Base-by-base conservation (phyloP, 345 rosid species). In the Hibiscus tridactylites region DNA sequence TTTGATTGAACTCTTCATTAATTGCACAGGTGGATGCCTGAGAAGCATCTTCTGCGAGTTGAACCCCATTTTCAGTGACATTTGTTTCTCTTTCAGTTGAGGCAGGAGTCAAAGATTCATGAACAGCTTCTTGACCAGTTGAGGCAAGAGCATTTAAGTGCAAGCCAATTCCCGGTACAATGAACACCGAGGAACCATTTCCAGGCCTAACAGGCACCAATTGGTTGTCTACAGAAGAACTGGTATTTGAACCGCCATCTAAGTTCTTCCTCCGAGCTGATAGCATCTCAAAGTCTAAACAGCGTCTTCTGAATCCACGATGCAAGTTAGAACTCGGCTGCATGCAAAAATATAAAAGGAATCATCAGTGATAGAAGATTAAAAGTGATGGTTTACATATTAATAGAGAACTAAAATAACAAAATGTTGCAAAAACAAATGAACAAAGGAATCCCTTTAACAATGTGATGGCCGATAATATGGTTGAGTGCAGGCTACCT, bases 161-260 rank as follows among this genome's bases (percentile, higher is more conserved):
- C 85, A 95, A 86, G 69, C 99, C 99, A 52, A 94, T 92, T 81
- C 93, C 90, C 46, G 99, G 97, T 64, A 95, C 76, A 73, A 84
- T 81, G 78, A 86, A 67, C 67, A 78, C 71, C 1, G 87, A 79
- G 73, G 92, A 85, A 76, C 81, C 83, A 72, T 67, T 70, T 70
- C 84, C 70, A 39, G 79, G 75, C 78, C 85, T 86, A 65, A 71
- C 31, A 70, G 79, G 81, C 42, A 80, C 75, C 75, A 85, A 66
- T 68, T 83, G 86, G 56, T 63, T 75, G 66, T 78, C 79, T 60
- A 72, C 69, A 39, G 81, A 75, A 71, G 80, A 76, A 76, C 63
- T 76, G 60, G 72, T 72, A 78, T 46, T 76, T 39, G 85, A 80
- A 60, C 77, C 75, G 53, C 72, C 72, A 37, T 74, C 79, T 44